Evolutionary conservation across 2,329 filamentous ascomycete species (phyloP), one percentile per base, ranked within the genome.

Genomic region (Grosmannia clavigera): DNA sequence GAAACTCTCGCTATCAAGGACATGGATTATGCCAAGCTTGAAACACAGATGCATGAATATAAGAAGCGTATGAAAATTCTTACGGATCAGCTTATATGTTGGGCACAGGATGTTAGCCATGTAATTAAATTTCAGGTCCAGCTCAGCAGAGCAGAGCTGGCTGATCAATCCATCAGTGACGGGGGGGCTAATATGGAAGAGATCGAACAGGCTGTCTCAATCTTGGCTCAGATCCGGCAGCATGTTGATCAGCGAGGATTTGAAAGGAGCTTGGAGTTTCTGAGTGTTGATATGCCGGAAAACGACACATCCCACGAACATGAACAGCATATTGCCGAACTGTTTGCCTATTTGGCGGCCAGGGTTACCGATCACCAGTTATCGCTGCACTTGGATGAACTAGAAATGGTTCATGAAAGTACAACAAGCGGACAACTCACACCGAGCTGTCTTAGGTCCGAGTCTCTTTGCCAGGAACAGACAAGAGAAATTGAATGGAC

Each of bases 51-150:
- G 55, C 54, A 62, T 11, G 59, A 51, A 9, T 61, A 60, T 35
- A 53, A 61, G n/a, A 57, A 58, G 10, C 61, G 61, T 11, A 46
- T 60, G 0, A 29, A 48, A 9, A 12, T 51, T 1, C 58, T 65
- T 29, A 55, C 60, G 3, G 60, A 61, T 12, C 55, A 58, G 33
- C n/a, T 63, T 12, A 59, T 38, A 9, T n/a, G 27, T 19, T 64
- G 62, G 62, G 62, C 62, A 3, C 54, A 61, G 19, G 63, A 64
- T 10, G 57, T 60, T 29, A 31, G 33, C 3, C 57, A 64, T 25
- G 54, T 63, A 22, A 48, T 54, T 1, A 50, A 48, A n/a, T 58
- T 64, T 12, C 58, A 58, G 5, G 25, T 56, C 4, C 59, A 58
- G 22, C 61, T 64, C 1, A 57, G 62, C n/a, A 64, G 52, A 53